Conservation (phyloP, 495 filamentous ascomycete species). For the Annulohypoxylon nitens region DNA sequence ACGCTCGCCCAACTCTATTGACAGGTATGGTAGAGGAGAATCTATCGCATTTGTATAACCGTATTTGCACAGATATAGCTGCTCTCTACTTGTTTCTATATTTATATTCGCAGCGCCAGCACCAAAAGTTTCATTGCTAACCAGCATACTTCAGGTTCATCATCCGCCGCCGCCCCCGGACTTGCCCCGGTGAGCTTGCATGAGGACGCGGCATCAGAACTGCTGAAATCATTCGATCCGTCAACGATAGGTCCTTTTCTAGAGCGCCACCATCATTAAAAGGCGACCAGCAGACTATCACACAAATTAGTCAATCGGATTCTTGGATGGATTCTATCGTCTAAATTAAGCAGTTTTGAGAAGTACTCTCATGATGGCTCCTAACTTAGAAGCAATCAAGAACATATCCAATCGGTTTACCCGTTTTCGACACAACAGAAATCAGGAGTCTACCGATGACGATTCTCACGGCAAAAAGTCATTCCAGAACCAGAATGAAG, state of each 20-base stretch:
- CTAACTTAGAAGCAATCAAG: constrained; percentile 26
- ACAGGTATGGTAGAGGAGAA: neutral
- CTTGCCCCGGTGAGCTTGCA: neutral
- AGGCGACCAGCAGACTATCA: neutral
- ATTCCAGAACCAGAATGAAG: neutral
- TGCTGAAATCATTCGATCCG: neutral
- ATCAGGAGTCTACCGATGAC: constrained; percentile 1
- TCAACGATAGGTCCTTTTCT: neutral
- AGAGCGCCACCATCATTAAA: neutral
- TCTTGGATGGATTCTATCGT: constrained; percentile 9
- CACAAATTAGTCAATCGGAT: neutral
- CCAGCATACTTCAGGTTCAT: neutral
- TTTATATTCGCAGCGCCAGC: neutral
- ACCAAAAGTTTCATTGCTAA: neutral
- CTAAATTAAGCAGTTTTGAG: neutral
- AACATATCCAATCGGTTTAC: constrained; percentile 23
- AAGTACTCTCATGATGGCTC: constrained; percentile 15
- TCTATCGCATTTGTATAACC: neutral
- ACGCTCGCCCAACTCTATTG: neutral
- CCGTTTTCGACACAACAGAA: constrained; percentile 7
- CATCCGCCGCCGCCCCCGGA: neutral
- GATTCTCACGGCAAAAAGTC: constrained; percentile 1
- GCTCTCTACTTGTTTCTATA: neutral
- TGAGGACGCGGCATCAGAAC: neutral
- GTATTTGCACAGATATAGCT: neutral